Evolutionary conservation across 2,329 filamentous ascomycete genomes (phyloP).

Genomic region (Calycina herbarum): DNA sequence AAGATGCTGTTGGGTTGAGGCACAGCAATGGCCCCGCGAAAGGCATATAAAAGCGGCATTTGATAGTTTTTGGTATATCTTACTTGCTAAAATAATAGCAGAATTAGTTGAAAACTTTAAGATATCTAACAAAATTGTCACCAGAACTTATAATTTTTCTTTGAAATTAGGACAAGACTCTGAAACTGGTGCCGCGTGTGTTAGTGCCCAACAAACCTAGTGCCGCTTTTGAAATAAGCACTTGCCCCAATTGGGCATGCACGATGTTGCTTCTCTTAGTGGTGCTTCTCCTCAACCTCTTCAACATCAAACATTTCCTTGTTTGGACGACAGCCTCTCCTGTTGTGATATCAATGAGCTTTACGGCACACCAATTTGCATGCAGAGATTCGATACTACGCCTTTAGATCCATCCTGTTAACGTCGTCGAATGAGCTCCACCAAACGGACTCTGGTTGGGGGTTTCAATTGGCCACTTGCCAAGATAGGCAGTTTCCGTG

Average conservation of each 20-base stretch:
- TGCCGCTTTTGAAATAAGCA: not conserved
- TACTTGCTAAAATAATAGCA: too few relatives aligned
- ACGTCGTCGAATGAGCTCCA: not conserved
- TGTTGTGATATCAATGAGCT: not conserved
- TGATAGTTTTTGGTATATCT: too few relatives aligned
- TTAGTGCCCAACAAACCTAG: not conserved
- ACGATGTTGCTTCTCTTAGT: constrained; percentile 6
- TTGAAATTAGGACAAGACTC: not conserved
- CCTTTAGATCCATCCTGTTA: not conserved
- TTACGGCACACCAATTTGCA: not conserved
- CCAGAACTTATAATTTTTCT: too few relatives aligned
- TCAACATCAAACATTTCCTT: not conserved
- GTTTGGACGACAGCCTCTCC: not conserved
- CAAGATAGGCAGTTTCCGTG: not conserved
- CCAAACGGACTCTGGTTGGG: not conserved
- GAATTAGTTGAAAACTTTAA: too few relatives aligned
- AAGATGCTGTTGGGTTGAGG: too few relatives aligned
- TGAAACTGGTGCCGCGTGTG: not conserved
- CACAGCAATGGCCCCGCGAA: too few relatives aligned
- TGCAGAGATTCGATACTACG: not conserved
- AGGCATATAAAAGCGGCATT: too few relatives aligned
- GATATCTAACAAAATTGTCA: too few relatives aligned
- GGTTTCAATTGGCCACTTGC: not conserved
- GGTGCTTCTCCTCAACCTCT: not conserved
- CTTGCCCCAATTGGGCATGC: not conserved